Evolutionary conservation across 305 asterid species (phyloP).

Genomic region (Solanum aculeatissimum): DNA sequence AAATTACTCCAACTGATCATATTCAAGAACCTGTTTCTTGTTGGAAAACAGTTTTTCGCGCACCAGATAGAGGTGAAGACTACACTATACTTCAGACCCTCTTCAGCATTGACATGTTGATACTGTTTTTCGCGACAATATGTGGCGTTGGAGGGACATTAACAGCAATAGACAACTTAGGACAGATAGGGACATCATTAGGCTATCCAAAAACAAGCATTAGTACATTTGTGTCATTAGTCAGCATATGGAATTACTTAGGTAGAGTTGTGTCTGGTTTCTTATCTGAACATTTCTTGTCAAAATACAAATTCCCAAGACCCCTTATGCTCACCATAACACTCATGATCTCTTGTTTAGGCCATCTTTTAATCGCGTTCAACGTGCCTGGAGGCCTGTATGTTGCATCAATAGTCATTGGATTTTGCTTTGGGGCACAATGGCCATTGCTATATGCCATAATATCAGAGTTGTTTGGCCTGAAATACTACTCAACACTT

Average conservation of each 20-base stretch:
- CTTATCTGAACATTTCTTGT: slow-evolving; percentile 41
- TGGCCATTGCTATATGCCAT: slow-evolving; percentile 78
- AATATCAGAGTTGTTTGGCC: slow-evolving; percentile 70
- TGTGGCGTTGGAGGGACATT: slow-evolving; percentile 81
- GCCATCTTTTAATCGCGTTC: slow-evolving; percentile 63
- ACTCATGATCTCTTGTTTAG: slow-evolving; percentile 37
- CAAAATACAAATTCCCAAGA: slow-evolving; percentile 53
- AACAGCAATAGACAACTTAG: slow-evolving; percentile 70
- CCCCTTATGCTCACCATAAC: slow-evolving; percentile 45
- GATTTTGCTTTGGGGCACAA: slow-evolving; percentile 80
- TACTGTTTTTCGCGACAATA: slow-evolving; percentile 49
- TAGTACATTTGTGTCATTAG: slow-evolving; percentile 64
- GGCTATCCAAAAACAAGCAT: slow-evolving; percentile 51
- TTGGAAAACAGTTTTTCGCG: slow-evolving; percentile 52
- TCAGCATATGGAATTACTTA: slow-evolving; percentile 74
- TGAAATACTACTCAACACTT: slow-evolving; percentile 72
- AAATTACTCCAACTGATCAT: neutral
- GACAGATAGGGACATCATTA: slow-evolving; percentile 54
- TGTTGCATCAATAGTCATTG: slow-evolving; percentile 64
- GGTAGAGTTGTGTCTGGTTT: slow-evolving; percentile 70
- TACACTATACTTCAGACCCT: slow-evolving; percentile 74
- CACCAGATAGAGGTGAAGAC: slow-evolving; percentile 67
- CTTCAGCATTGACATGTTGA: slow-evolving; percentile 60
- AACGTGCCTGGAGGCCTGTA: slow-evolving; percentile 51
- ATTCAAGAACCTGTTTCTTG: slow-evolving; percentile 25